Percentiles rank a stretch among this genome's conserved stretches.
Conservation (phyloP, 1,139 yeast genomes). For the Barnettozyma hawaiiensis region DNA sequence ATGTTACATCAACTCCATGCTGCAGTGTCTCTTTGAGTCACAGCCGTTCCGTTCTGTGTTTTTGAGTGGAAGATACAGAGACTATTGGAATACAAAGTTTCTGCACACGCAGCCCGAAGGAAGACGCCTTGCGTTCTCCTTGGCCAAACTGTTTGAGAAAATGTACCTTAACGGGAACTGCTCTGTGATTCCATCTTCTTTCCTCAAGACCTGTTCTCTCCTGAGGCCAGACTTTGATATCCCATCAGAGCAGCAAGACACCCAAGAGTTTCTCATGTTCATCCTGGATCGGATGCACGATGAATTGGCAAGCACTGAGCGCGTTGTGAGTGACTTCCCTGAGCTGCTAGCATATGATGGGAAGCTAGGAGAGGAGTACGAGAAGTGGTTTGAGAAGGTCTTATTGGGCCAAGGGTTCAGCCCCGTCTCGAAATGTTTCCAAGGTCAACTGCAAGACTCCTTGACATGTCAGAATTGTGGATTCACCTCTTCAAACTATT, state of each 20-base stretch:
- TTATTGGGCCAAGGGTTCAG: constrained; percentile 52
- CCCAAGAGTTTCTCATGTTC: constrained; percentile 67
- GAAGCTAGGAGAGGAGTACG: constrained; percentile 39
- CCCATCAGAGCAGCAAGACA: constrained; percentile 73
- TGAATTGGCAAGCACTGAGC: constrained; percentile 44
- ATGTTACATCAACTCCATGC: constrained; percentile 65
- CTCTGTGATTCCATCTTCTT: constrained; percentile 59
- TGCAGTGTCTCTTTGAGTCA: constrained; percentile 61
- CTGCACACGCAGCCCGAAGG: constrained; percentile 24
- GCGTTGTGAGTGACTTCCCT: constrained; percentile 35
- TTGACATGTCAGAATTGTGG: constrained; percentile 62
- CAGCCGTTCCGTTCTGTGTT: constrained; percentile 39
- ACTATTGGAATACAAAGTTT: constrained; percentile 34
- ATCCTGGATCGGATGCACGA: constrained; percentile 64
- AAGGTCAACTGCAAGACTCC: constrained; percentile 63
- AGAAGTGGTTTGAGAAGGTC: constrained; percentile 49
- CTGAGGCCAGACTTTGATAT: constrained; percentile 61
- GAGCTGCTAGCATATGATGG: constrained; percentile 33
- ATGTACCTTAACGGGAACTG: constrained; percentile 50
- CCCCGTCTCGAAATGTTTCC: constrained; percentile 57
- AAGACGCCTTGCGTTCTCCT: constrained; percentile 36
- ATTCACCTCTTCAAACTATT: constrained; percentile 49
- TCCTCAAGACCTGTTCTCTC: constrained; percentile 46
- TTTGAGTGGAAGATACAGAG: constrained; percentile 37
- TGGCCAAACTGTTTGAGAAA: constrained; percentile 44